These are phyloP conservation scores for Marsdenia floribunda DNA, from an alignment of 257 asterid species.

Conservation along the genomic window DNA sequence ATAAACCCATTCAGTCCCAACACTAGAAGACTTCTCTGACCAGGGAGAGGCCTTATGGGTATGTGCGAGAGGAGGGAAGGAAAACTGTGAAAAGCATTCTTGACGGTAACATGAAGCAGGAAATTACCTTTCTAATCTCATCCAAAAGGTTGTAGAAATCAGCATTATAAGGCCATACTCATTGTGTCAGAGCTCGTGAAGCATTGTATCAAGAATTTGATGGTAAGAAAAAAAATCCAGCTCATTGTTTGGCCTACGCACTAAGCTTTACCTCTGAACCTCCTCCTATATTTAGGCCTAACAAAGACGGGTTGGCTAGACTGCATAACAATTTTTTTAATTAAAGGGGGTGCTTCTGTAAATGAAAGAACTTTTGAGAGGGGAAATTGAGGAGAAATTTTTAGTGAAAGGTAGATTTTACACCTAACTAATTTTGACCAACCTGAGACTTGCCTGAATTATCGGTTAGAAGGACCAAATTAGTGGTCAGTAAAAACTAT, in stretches of 20 bases:
- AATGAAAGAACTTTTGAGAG: background rate
- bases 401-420: too few species aligned
- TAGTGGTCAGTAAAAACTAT: too few species aligned
- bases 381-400: too few species aligned
- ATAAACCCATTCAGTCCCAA: background rate
- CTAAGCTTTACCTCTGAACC: conserved; percentile 76
- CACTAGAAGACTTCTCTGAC: background rate
- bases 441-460: too few species aligned
- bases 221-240: conserved; percentile 65
- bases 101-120: background rate
- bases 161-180: conserved; percentile 67
- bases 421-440: too few species aligned
- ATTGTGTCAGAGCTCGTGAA: conserved; percentile 90
- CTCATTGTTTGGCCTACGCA: conserved; percentile 71
- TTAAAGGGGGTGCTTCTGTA: conserved; percentile 16
- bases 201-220: conserved; percentile 78
- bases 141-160: conserved; percentile 80
- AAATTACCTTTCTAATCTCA: conserved; percentile 65
- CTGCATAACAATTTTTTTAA: conserved; percentile 34
- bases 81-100: background rate
- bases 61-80: background rate
- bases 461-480: too few species aligned
- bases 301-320: conserved; percentile 59
- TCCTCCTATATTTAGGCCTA: conserved; percentile 72
- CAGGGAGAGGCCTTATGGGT: background rate